These are phyloP conservation scores for Cylindrodendrum hubeiense DNA, from an alignment of 2,329 filamentous ascomycete genomes.

Conservation along the genomic window DNA sequence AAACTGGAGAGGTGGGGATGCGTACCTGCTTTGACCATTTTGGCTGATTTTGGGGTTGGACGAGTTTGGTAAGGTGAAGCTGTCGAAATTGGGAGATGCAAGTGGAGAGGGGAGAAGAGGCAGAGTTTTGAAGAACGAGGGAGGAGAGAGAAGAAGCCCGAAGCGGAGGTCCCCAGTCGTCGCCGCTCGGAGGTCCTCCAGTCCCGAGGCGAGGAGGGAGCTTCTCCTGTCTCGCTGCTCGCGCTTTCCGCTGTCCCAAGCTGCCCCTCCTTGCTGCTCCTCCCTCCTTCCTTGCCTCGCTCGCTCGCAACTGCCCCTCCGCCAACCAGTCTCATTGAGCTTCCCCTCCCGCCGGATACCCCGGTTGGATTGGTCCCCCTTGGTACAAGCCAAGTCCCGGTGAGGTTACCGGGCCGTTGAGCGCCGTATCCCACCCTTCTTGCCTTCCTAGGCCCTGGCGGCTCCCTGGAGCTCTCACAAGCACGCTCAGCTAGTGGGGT, in stretches of 20 bases:
- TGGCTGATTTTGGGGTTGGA: slow-evolving; percentile 65
- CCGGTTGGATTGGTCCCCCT: slow-evolving; percentile 1
- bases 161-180: slow-evolving; percentile 39
- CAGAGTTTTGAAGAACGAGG: slow-evolving; percentile 41
- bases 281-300: slow-evolving; percentile 4
- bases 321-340: slow-evolving; percentile 6
- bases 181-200: slow-evolving; percentile 28
- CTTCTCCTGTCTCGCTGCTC: slow-evolving; percentile 9
- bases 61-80: slow-evolving; percentile 30
- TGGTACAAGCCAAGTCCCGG: not conserved
- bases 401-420: slow-evolving; percentile 5
- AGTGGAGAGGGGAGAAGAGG: slow-evolving; percentile 40
- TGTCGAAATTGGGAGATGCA: slow-evolving; percentile 34
- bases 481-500: slow-evolving; percentile 36
- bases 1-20: slow-evolving; percentile 10
- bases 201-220: slow-evolving; percentile 27
- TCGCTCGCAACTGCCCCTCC: slow-evolving; percentile 7
- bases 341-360: not conserved
- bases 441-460: not conserved
- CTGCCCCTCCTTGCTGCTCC: slow-evolving; percentile 17
- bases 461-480: slow-evolving; percentile 16
- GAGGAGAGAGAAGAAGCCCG: slow-evolving; percentile 8
- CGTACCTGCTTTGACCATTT: slow-evolving; percentile 99
- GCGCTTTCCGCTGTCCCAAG: slow-evolving; percentile 2
- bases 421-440: not conserved